Percentiles rank a stretch among this genome's conserved stretches.
phyloP scores from a whole-genome alignment of 192 early-diverging fungal genomes.

The Allomyces macrogynus region DNA sequence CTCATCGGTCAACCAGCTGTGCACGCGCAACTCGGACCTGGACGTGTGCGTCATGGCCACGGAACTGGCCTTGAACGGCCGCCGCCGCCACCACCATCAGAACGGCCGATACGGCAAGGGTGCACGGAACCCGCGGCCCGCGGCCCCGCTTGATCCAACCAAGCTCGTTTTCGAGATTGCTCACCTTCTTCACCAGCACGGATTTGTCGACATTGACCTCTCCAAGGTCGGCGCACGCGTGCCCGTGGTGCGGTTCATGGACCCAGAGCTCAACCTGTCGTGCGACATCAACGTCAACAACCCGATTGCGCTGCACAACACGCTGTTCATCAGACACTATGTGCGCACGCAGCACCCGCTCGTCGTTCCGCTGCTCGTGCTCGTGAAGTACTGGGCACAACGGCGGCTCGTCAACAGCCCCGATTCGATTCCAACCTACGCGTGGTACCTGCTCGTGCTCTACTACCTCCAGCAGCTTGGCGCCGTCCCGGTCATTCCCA shows the following conservation, averaged over 20 bases:
- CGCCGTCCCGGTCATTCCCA: no score
- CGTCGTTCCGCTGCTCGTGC: slow-evolving; percentile 67
- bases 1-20: slow-evolving; percentile 74
- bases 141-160: not conserved
- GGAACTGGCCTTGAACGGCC: slow-evolving; percentile 15
- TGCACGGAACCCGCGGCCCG: slow-evolving; percentile 29
- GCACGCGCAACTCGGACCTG: slow-evolving; percentile 63
- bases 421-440: slow-evolving; percentile 56
- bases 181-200: not conserved
- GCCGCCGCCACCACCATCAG: no score
- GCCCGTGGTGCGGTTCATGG: slow-evolving; percentile 79
- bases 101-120: slow-evolving; percentile 4
- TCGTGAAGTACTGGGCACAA: slow-evolving; percentile 83
- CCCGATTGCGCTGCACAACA: slow-evolving; percentile 71
- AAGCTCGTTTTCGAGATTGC: not conserved
- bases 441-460: slow-evolving; percentile 81
- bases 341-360: slow-evolving; percentile 59
- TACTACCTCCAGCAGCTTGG: slow-evolving; percentile 70
- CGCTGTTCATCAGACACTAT: slow-evolving; percentile 73
- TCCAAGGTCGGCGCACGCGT: slow-evolving; percentile 54
- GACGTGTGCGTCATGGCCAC: slow-evolving; percentile 78
- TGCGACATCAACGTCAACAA: slow-evolving; percentile 94
- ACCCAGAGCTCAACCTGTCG: slow-evolving; percentile 65
- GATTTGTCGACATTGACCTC: slow-evolving; percentile 3
- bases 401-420: slow-evolving; percentile 69